Conservation (phyloP, 116 monocot genomes). For the Phalaenopsis hybrid region DNA sequence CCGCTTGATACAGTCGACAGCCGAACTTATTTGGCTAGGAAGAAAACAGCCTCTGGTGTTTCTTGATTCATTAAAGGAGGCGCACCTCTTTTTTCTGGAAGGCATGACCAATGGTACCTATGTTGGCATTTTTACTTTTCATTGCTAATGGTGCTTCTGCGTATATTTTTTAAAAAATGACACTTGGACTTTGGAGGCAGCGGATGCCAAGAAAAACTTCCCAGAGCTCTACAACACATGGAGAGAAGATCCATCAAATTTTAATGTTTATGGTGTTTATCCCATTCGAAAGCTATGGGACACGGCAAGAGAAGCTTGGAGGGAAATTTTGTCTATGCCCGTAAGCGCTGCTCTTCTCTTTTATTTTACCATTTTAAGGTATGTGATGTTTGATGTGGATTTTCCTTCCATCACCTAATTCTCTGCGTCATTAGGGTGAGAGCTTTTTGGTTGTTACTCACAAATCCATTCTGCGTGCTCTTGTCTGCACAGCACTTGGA, state of each 20-base stretch:
- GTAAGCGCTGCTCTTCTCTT: slow-evolving; percentile 23
- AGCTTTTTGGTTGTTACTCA: slow-evolving; percentile 64
- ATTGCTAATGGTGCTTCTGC: background rate
- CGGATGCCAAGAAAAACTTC: slow-evolving; percentile 61
- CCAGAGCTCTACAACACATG: slow-evolving; percentile 55
- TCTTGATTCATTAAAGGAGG: slow-evolving; percentile 71
- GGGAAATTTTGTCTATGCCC: slow-evolving; percentile 43
- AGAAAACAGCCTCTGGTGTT: slow-evolving; percentile 51
- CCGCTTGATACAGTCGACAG: slow-evolving; percentile 49
- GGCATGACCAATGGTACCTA: slow-evolving; percentile 76
- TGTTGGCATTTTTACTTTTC: background rate
- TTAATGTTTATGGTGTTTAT: slow-evolving; percentile 60
- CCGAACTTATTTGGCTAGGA: slow-evolving; percentile 61
- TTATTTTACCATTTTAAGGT: background rate
- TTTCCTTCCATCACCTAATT: background rate
- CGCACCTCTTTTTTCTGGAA: slow-evolving; percentile 68
- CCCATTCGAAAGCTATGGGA: slow-evolving; percentile 59
- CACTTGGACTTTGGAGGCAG: slow-evolving; percentile 44
- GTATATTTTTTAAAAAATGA: background rate
- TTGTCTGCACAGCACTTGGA: slow-evolving; percentile 65
- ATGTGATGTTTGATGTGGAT: background rate
- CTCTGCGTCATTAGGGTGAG: slow-evolving; percentile 38
- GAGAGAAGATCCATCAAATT: slow-evolving; percentile 75
- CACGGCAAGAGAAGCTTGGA: slow-evolving; percentile 65
- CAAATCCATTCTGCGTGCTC: slow-evolving; percentile 66